Percentiles rank a stretch among this genome's conserved stretches.
Conservation (phyloP, 2,329 filamentous ascomycete genomes). For the Capronia coronata region DNA sequence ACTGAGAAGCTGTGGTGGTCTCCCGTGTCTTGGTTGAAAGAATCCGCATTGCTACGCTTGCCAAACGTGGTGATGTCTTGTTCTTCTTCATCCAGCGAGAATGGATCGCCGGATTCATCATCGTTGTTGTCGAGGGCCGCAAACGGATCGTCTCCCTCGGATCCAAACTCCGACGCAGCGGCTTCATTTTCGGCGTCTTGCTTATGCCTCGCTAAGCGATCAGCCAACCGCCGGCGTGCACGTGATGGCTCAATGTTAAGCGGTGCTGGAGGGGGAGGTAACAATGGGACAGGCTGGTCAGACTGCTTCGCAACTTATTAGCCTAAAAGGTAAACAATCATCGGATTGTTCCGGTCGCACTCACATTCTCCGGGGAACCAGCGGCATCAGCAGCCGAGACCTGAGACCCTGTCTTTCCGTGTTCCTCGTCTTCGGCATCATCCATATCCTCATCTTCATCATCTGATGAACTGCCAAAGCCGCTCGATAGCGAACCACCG, state of each 20-base stretch:
- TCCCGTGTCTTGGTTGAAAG: conserved; percentile 8
- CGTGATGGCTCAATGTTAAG: conserved; percentile 81
- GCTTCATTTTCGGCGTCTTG: conserved; percentile 36
- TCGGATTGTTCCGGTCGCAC: conserved; percentile 41
- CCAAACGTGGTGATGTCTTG: conserved; percentile 29
- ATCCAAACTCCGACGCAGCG: conserved; percentile 29
- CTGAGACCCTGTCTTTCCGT: conserved; percentile 17
- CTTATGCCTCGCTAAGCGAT: conserved; percentile 68
- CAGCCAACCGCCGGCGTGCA: conserved; percentile 83
- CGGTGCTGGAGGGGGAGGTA: conserved; percentile 60
- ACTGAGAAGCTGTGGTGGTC: conserved; percentile 33
- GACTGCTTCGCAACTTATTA: conserved; percentile 27
- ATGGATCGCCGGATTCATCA: conserved; percentile 31
- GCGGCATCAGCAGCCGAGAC: conserved; percentile 23
- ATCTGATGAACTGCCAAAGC: conserved; percentile 90
- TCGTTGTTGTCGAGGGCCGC: conserved; percentile 37
- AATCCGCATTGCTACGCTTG: conserved; percentile 21
- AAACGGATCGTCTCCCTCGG: conserved; percentile 29
- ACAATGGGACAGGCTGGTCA: conserved; percentile 41
- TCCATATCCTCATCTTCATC: conserved; percentile 95
- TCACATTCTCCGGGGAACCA: conserved; percentile 57
- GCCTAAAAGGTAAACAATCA: conserved; percentile 46
- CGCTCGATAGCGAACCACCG: conserved; percentile 70
- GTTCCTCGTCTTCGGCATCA: conserved; percentile 39
- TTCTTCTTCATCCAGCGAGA: conserved; percentile 29